These are phyloP conservation scores for Epichloe sp. DNA, from an alignment of 2,329 filamentous ascomycete species.

Conservation along the genomic window DNA sequence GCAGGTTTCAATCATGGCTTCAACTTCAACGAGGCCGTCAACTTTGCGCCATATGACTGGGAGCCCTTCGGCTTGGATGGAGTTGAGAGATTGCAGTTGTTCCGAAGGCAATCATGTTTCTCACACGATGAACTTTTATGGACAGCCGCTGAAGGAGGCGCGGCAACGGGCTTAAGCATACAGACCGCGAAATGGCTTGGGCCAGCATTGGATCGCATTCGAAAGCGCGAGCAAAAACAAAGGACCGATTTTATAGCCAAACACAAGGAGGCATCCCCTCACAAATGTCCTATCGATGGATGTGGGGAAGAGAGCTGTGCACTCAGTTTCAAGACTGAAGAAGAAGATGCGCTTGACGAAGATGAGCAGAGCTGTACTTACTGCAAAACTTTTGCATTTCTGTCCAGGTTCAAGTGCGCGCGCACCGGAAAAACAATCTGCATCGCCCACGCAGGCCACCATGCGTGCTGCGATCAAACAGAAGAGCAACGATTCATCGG, in stretches of 20 bases:
- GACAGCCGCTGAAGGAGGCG: constrained; percentile 72
- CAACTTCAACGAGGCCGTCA: constrained; percentile 98
- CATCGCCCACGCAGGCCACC: constrained; percentile 64
- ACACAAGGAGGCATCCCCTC: constrained; percentile 42
- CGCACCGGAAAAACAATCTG: constrained; percentile 74
- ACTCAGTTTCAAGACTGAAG: constrained; percentile 50
- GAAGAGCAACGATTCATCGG: constrained; percentile 56
- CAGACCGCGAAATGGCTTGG: constrained; percentile 91
- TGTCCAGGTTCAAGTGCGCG: constrained; percentile 80
- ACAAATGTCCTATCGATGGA: constrained; percentile 35
- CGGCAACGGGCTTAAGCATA: constrained; percentile 52
- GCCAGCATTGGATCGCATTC: constrained; percentile 70
- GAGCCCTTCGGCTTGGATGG: constrained; percentile 81
- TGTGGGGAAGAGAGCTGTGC: constrained; percentile 40
- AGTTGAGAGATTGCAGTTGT: constrained; percentile 74
- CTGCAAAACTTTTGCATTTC: constrained; percentile 85
- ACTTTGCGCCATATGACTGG: constrained; percentile 93
- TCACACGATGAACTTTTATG: constrained; percentile 91
- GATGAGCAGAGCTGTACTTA: constrained; percentile 87
- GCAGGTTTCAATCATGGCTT: constrained; percentile 98
- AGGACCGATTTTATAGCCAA: constrained; percentile 55
- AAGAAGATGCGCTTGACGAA: constrained; percentile 72
- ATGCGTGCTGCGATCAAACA: constrained; percentile 63
- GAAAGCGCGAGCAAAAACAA: constrained; percentile 56
- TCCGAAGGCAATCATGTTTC: constrained; percentile 87